Conservation (phyloP, 192 early-diverging fungal genomes). For the Gryganskiella cystojenkinii region DNA sequence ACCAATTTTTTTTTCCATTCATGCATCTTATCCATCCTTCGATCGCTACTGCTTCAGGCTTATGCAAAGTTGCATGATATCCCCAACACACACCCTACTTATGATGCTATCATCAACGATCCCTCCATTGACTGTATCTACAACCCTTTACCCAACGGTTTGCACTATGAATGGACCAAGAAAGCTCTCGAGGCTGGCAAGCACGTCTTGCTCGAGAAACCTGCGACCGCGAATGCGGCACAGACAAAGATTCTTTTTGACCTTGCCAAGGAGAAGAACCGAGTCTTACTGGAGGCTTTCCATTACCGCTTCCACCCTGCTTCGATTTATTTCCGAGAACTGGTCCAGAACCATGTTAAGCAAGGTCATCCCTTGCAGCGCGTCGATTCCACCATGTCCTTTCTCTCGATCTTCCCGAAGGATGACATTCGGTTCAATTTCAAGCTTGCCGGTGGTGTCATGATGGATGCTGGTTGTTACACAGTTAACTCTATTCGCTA, state of each 20-base stretch:
- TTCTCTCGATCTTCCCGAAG: constrained; percentile 11
- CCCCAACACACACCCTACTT: constrained; percentile 54
- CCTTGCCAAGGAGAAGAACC: constrained; percentile 43
- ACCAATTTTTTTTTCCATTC: background rate
- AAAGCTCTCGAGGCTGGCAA: constrained; percentile 64
- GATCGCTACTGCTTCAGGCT: no score
- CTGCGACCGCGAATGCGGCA: constrained; percentile 48
- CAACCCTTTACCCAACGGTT: constrained; percentile 64
- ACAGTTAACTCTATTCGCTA: constrained; percentile 43
- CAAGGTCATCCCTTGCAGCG: constrained; percentile 13
- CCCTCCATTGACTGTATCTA: constrained; percentile 65
- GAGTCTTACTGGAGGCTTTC: constrained; percentile 55
- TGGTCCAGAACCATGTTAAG: constrained; percentile 20
- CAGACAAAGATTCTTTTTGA: constrained; percentile 42
- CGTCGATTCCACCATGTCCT: constrained; percentile 12
- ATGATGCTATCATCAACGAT: constrained; percentile 59
- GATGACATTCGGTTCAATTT: constrained; percentile 50
- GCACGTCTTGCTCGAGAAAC: constrained; percentile 65
- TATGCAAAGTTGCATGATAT: constrained; percentile 59
- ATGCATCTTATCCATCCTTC: no score
- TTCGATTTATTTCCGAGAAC: constrained; percentile 24
- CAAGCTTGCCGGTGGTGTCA: constrained; percentile 35
- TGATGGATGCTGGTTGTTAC: constrained; percentile 52
- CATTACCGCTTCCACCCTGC: constrained; percentile 56
- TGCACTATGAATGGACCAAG: constrained; percentile 61